phyloP scores from a whole-genome alignment of 1,284 basidiomycete genomes.

The Puccinia hordei region DNA sequence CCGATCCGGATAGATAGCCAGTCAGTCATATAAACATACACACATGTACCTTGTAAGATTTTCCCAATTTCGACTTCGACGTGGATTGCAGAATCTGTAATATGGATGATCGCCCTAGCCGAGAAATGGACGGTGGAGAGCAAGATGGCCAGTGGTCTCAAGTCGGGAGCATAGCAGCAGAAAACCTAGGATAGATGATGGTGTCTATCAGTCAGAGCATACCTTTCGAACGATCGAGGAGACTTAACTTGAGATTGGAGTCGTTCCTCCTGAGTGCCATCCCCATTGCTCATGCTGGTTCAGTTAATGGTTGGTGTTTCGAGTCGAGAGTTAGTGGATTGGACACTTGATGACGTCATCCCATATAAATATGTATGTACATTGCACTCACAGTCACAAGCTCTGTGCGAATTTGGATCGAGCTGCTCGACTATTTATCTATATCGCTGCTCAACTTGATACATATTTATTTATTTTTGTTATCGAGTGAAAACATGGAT shows the following conservation, averaged over 20 bases:
- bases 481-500: background rate
- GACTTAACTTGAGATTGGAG: background rate
- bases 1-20: no score
- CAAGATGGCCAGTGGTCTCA: constrained; percentile 32
- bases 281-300: no score
- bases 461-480: no score
- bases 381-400: no score
- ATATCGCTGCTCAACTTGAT: no score
- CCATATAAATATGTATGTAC: no score
- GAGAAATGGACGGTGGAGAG: constrained; percentile 47
- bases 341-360: no score
- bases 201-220: background rate
- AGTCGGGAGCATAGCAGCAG: constrained; percentile 41
- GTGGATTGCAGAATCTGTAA: constrained; percentile 19
- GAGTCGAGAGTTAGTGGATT: no score
- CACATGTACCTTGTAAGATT: constrained; percentile 46
- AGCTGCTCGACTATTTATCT: no score
- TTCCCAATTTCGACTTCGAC: constrained; percentile 40
- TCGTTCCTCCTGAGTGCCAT: background rate
- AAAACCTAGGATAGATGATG: constrained; percentile 28
- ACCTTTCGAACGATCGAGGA: background rate
- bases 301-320: no score
- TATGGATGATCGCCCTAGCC: constrained; percentile 24
- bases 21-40: no score
- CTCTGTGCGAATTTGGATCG: no score